Base-by-base conservation (phyloP, 352 stramenopile species). In the Globisporangium orthogonon region DNA sequence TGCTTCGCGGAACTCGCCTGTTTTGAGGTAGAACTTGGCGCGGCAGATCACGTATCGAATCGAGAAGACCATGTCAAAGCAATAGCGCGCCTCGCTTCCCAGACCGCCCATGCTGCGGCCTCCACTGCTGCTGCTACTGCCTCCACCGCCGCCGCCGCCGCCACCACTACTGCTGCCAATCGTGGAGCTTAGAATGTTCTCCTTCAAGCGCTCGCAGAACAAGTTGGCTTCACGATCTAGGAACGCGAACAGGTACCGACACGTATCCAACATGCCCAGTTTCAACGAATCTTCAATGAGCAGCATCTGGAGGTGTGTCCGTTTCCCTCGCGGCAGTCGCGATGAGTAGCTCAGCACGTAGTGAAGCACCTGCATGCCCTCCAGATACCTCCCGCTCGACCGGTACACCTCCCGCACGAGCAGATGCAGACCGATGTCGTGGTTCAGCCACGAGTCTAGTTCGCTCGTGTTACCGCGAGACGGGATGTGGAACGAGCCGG, bases 361-460 rank as follows among this genome's bases (percentile, higher is more conserved):
- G 31, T 95, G 79, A 2, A 95, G 58, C 0, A 95, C 81, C 14
- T 76, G 76, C 68, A 92, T 85, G 0, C 74, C 83, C 66, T 95
- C 83, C 30, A 92, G 63, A 10, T 74, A 88, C n/a, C 85, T 77
- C 1, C 85, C 85, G 53, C 80, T 92, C 5, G 81, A 80, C 17
- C 74, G 78, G 55, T 93, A 95, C 5, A 93, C 60, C 15, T 95
- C 83, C 3, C 83, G 81, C 9, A 95, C 61, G 30, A 90, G 66
- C 35, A 95, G 60, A 51, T 95, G 85, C n/a, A 95, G 56, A n/a
- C 70, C 83, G 49, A 95, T 84, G 33, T 93, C 81, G 54, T 95
- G 83, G 53, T 81, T 87, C 14, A 95, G 60, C 83, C 81, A 93
- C 7, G 71, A 70, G 55, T 95, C 85, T 56, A 91, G 67, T 31